Evolutionary conservation across 768 basidiomycete genomes (phyloP).

Genomic region (Leucocoprinus birnbaumii): DNA sequence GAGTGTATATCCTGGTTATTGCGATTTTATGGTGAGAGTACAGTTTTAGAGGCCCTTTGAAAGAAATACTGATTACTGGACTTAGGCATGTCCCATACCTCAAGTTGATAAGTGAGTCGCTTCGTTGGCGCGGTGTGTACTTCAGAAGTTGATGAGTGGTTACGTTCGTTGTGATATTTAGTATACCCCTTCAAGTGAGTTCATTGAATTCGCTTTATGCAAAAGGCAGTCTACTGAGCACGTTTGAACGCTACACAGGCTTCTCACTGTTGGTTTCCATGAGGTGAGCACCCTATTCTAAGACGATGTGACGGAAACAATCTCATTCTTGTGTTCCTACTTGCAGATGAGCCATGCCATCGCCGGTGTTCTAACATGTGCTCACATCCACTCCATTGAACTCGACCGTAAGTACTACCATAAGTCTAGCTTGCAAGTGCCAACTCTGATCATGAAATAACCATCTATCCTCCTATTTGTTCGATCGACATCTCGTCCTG

Average conservation of each 20-base stretch:
- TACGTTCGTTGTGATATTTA: slow-evolving; percentile 22
- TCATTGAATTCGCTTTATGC: not conserved
- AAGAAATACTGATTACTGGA: not conserved
- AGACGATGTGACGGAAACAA: not conserved
- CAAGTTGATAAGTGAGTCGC: slow-evolving; percentile 65
- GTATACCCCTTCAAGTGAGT: slow-evolving; percentile 91
- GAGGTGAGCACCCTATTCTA: slow-evolving; percentile 45
- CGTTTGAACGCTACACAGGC: slow-evolving; percentile 31
- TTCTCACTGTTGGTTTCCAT: slow-evolving; percentile 87
- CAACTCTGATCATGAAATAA: not conserved
- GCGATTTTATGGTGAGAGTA: slow-evolving; percentile 71
- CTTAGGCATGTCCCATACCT: slow-evolving; percentile 76
- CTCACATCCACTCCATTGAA: slow-evolving; percentile 81
- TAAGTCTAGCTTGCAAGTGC: not conserved
- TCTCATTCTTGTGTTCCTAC: slow-evolving; percentile 3
- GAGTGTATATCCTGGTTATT: slow-evolving; percentile 69
- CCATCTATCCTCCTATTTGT: not conserved
- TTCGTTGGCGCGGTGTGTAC: not conserved
- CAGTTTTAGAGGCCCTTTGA: not conserved
- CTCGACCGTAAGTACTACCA: slow-evolving; percentile 67
- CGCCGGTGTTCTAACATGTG: slow-evolving; percentile 78
- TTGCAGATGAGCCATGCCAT: slow-evolving; percentile 84
- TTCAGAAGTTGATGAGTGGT: not conserved
- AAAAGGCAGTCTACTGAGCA: not conserved
- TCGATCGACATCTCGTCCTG: not conserved